phyloP scores from a whole-genome alignment of 192 early-diverging fungal genomes.

The Neocallimastix lanati region DNA sequence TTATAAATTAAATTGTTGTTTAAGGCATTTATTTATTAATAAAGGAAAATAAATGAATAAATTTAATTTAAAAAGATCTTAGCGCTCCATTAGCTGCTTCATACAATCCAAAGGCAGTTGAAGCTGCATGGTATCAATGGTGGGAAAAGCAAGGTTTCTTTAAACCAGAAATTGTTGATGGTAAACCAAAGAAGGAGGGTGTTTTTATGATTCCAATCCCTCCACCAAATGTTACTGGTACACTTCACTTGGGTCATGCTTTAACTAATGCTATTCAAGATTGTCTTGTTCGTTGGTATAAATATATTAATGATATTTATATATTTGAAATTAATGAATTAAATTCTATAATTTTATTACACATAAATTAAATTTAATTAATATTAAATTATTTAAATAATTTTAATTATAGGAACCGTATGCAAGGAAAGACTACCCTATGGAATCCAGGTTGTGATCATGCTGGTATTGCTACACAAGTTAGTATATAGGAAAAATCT shows the following conservation, averaged over 20 bases:
- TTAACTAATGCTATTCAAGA: conserved; percentile 91
- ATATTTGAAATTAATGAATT: too few relatives aligned
- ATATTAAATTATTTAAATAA: too few relatives aligned
- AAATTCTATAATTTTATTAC: too few relatives aligned
- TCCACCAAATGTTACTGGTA: conserved; percentile 97
- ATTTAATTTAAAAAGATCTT: conserved; percentile 53
- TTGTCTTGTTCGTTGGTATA: conserved; percentile 69
- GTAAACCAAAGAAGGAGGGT: conserved; percentile 53
- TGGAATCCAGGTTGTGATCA: conserved; percentile 93
- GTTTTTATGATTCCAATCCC: conserved; percentile 84
- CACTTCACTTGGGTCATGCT: conserved; percentile 85
- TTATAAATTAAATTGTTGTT: too few relatives aligned
- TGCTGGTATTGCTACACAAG: conserved; percentile 89
- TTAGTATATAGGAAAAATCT: too few relatives aligned
- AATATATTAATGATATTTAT: too few relatives aligned
- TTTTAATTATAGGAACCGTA: conserved; percentile 43
- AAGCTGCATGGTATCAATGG: conserved; percentile 92
- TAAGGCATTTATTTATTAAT: too few relatives aligned
- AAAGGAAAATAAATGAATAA: too few relatives aligned
- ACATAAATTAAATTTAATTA: too few relatives aligned
- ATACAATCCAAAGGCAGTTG: conserved; percentile 81
- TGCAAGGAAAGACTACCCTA: conserved; percentile 87
- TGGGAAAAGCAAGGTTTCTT: conserved; percentile 90
- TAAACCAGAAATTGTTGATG: conserved; percentile 47
- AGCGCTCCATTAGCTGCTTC: conserved; percentile 50